Base-by-base conservation (phyloP, 768 basidiomycete species). In the Rhodosporidiobolus odoratus region DNA sequence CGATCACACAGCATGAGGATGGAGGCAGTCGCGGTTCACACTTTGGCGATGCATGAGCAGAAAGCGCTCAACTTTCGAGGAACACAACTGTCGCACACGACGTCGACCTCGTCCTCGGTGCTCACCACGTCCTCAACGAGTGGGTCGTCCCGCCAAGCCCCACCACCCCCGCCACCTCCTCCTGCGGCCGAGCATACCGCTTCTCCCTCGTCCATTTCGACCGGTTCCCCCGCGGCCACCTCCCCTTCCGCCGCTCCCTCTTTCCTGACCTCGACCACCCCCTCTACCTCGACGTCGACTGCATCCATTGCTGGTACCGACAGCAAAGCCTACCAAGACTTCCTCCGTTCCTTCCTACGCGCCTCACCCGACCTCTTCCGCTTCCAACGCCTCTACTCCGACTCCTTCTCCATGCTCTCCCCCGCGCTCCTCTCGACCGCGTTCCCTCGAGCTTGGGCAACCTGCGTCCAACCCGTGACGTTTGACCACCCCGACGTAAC, bases 11-110 rank as follows among this genome's bases (percentile, higher is more conserved):
- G 65, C 27, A 12, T 57, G 0, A 40, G 69, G 2, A 68, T 74
- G 66, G 73, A 74, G 35, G 68, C 73, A 27, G 47, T 69, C n/a
- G 61, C 67, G 6, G 58, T 67, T 21, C 56, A 61, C 48, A 67
- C 63, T 16, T 41, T 67, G 21, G 64, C 66, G 54, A 70, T 65
- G 67, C 68, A 74, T 58, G 73, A 74, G 60, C 73, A 74, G 32
- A 74, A 74, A 41, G 59, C 53, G 41, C 58, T 70, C 50, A 56
- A 62, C 30, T 66, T 37, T 58, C 62, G 58, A 25, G 62, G 47
- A 23, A 40, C 54, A 27, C 72, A 74, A n/a, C 50, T 66, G 56
- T 35, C 40, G 4, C 38, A 57, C n/a, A 17, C 23, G 5, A 30
- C 48, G 4, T 25, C 47, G 25, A n/a, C 40, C 37, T 35, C 38